Conservation (phyloP, 2,329 filamentous ascomycete genomes). For the Fusarium sp. region DNA sequence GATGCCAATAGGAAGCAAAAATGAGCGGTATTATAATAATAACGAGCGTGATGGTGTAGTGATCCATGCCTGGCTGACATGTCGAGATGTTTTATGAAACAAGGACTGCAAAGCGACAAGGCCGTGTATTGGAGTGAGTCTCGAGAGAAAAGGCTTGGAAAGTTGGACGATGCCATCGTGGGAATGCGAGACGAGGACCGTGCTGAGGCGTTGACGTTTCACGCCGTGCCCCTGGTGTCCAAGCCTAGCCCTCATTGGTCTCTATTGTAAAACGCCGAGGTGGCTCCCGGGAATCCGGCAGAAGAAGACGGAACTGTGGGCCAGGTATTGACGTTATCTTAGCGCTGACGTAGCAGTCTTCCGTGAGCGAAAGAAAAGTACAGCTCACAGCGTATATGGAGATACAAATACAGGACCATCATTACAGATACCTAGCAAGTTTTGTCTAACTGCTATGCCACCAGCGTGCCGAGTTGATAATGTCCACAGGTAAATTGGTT, state of each 20-base stretch:
- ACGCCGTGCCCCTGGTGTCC: neutral
- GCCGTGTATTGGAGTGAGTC: fast-evolving
- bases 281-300: neutral
- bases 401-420: too few species aligned
- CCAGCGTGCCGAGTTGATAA: neutral
- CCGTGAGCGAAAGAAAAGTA: too few species aligned
- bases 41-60: neutral
- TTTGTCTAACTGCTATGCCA: neutral
- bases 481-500: too few species aligned
- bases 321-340: neutral
- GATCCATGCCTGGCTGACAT: neutral
- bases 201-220: neutral
- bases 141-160: neutral
- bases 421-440: too few species aligned
- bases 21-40: neutral
- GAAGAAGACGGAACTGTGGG: neutral
- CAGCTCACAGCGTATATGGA: neutral
- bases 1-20: neutral
- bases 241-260: neutral
- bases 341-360: neutral
- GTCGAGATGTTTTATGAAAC: neutral
- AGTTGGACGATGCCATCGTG: neutral
- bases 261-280: neutral
- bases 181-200: neutral
- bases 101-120: fast-evolving